These are phyloP conservation scores for Stachybotrys echinatus DNA, from an alignment of 2,329 filamentous ascomycete species.

Conservation along the genomic window DNA sequence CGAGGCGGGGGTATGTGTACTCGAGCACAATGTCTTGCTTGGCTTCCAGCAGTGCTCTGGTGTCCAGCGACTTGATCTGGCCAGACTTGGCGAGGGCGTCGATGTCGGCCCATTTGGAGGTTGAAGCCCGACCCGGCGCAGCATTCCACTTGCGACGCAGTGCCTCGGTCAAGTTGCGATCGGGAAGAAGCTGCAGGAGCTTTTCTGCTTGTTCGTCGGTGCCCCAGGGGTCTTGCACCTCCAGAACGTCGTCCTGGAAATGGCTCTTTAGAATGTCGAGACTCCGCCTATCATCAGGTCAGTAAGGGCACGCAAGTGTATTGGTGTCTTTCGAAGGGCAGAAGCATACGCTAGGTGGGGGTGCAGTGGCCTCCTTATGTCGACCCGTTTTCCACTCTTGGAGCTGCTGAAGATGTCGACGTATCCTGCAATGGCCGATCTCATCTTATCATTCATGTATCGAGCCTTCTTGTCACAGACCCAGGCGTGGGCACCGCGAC, in stretches of 20 bases:
- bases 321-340: neutral
- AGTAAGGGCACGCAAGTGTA: slow-evolving; percentile 6
- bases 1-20: slow-evolving; percentile 94
- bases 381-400: slow-evolving; percentile 82
- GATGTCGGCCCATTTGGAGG: slow-evolving; percentile 91
- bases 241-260: slow-evolving; percentile 78
- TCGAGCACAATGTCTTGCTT: slow-evolving; percentile 96
- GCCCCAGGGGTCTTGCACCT: slow-evolving; percentile 81
- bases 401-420: slow-evolving; percentile 86
- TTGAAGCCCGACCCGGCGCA: slow-evolving; percentile 68
- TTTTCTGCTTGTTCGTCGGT: slow-evolving; percentile 65
- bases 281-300: slow-evolving; percentile 55
- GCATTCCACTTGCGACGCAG: slow-evolving; percentile 89
- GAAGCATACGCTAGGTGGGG: slow-evolving; percentile 68
- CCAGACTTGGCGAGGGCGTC: slow-evolving; percentile 76
- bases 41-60: slow-evolving; percentile 71
- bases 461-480: slow-evolving; percentile 88
- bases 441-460: slow-evolving; percentile 77
- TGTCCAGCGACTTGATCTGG: slow-evolving; percentile 65
- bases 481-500: slow-evolving; percentile 96
- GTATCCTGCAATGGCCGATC: slow-evolving; percentile 81
- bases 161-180: slow-evolving; percentile 69
- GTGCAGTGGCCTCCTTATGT: slow-evolving; percentile 78
- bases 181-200: slow-evolving; percentile 79
- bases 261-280: slow-evolving; percentile 77